Base-by-base conservation (phyloP, 257 asterid species). In the Solanum peruvianum region DNA sequence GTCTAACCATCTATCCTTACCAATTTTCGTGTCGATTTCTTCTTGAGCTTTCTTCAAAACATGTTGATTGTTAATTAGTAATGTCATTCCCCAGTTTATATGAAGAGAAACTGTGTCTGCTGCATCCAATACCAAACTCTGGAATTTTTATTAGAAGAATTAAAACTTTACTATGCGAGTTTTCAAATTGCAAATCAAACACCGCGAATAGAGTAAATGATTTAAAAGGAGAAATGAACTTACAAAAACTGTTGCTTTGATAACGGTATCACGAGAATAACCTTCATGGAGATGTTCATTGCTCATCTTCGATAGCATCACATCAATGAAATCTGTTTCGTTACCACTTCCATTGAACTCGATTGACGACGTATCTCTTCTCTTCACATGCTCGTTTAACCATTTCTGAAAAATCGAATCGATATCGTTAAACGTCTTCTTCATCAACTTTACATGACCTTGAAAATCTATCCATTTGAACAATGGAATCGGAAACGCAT, bases 391-490 rank as follows among this genome's bases (percentile, higher is more conserved):
- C 9, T 71, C 76, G 1, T 87, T 87, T 25, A 90, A 35, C 92
- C 91, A 87, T 2, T 23, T 71, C 41, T 87, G 89, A 11, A 89
- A 69, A 44, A 90, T 41, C 0, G 69, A 15, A 76, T 89, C 89
- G 49, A 90, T 62, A 21, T 39, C 47, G 52, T 31, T 45, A 6
- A 83, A 87, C 2, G 87, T 66, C 75, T 39, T 82, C 83, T 83
- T 70, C 39, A 87, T 85, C 2, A 33, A 39, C 84, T 44, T 58
- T 0, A 80, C 62, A 5, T 73, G 88, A 10, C 91, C 89, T 25
- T 86, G 82, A 13, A 87, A 49, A 29, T 88, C 88, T 27, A 86
- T 1, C 92, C 90, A 89, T 75, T 80, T 85, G 21, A 83, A 83
- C 5, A 83, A 12, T 6, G 73, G 35, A 20, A 29, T 37, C 1